Conservation (phyloP, 2,329 filamentous ascomycete species). For the Geosmithia flava region DNA sequence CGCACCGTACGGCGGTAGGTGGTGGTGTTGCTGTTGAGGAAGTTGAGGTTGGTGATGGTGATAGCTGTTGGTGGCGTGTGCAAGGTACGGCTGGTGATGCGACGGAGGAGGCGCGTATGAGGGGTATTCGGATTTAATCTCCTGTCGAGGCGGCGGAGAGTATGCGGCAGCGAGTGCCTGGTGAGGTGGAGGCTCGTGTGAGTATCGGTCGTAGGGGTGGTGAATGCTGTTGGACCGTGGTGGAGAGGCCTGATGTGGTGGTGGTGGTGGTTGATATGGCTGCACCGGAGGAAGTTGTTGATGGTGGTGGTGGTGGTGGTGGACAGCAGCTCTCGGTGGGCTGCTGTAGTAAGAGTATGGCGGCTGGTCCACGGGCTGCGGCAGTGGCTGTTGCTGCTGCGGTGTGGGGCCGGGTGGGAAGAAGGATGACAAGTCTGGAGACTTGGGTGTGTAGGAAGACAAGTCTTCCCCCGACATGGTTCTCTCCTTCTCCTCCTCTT, state of each 20-base stretch:
- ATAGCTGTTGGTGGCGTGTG: constrained; percentile 7
- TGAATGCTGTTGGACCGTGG: background rate
- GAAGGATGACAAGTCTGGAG: constrained; percentile 46
- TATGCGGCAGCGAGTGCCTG: background rate
- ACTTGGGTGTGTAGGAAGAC: constrained; percentile 40
- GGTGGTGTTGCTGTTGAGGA: constrained; percentile 8
- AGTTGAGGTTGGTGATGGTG: constrained; percentile 3
- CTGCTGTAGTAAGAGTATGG: constrained; percentile 15
- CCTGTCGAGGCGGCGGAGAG: background rate
- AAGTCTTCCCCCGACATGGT: constrained; percentile 35
- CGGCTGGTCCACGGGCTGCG: constrained; percentile 8
- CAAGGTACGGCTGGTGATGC: constrained; percentile 6
- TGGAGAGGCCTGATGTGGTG: background rate
- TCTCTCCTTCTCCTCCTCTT: constrained; percentile 1
- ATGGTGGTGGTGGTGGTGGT: constrained; percentile 12
- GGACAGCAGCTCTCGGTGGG: constrained; percentile 12
- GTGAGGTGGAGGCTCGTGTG: constrained; percentile 1
- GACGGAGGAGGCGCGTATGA: constrained; percentile 4
- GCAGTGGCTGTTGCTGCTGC: constrained; percentile 6
- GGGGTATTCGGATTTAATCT: constrained; percentile 9
- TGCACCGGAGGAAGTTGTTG: constrained; percentile 12
- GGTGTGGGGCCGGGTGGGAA: constrained; percentile 13
- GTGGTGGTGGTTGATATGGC: constrained; percentile 3
- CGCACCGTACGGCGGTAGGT: background rate
- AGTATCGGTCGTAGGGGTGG: background rate